phyloP scores from a whole-genome alignment of 208 protist genomes.

The Kentomonas sorsogonicus region DNA sequence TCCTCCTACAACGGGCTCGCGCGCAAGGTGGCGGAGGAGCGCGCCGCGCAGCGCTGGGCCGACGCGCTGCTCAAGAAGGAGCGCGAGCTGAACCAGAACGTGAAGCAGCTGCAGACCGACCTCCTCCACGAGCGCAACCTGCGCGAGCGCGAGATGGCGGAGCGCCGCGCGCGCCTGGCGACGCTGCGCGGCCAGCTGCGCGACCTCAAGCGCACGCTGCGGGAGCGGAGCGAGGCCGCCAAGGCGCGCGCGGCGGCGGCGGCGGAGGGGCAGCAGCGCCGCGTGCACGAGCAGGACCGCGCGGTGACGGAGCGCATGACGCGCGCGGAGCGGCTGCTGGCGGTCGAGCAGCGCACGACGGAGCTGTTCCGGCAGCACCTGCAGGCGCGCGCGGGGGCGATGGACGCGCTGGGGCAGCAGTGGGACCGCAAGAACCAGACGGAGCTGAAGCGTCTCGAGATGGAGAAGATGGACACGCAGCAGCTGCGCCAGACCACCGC shows the following conservation, averaged over 20 bases:
- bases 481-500: conserved; percentile 70
- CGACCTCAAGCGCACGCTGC: conserved; percentile 48
- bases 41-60: conserved; percentile 84
- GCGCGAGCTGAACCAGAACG: conserved; percentile 88
- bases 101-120: conserved; percentile 89
- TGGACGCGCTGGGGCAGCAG: conserved; percentile 58
- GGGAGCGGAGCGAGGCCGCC: conserved; percentile 70
- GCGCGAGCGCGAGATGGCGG: conserved; percentile 76
- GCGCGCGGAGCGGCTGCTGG: conserved; percentile 27
- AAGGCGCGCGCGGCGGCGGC: conserved; percentile 55
- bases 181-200: conserved; percentile 64
- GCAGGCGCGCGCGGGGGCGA: conserved; percentile 51
- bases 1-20: conserved; percentile 75
- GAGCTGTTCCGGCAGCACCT: conserved; percentile 65
- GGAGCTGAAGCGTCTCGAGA: conserved; percentile 72
- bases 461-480: conserved; percentile 75
- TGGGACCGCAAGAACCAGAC: conserved; percentile 79
- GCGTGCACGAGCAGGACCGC: conserved; percentile 37
- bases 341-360: conserved; percentile 46
- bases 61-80: conserved; percentile 83
- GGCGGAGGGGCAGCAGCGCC: conserved; percentile 60
- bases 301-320: conserved; percentile 33
- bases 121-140: conserved; percentile 60
- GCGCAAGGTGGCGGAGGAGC: conserved; percentile 77
- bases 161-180: conserved; percentile 52